phyloP scores from a whole-genome alignment of 768 basidiomycete species.

The Plicaturopsis crispa region DNA sequence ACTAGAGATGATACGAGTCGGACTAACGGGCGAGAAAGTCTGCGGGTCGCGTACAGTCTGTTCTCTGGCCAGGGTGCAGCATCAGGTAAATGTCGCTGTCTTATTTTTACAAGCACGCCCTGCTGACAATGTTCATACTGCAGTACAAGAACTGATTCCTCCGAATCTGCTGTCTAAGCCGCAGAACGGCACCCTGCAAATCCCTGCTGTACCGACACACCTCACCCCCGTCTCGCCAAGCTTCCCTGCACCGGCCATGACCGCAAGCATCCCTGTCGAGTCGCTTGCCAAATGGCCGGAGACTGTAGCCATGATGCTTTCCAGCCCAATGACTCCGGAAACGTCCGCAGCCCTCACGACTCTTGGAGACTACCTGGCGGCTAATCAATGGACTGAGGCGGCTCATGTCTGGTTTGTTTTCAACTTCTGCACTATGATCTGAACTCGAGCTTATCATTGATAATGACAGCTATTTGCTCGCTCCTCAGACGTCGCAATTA shows the following conservation, averaged over 20 bases:
- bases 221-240: conserved; percentile 60
- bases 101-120: conserved; percentile 2
- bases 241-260: conserved; percentile 37
- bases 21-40: conserved; percentile 55
- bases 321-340: conserved; percentile 61
- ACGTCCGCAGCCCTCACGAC: conserved; percentile 70
- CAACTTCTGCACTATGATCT: not conserved
- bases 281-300: conserved; percentile 78
- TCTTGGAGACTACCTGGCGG: conserved; percentile 75
- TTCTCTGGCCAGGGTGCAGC: conserved; percentile 78
- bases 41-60: conserved; percentile 76
- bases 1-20: conserved; percentile 21
- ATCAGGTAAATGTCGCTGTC: conserved; percentile 43
- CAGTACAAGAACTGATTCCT: conserved; percentile 73
- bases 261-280: conserved; percentile 48
- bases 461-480: conserved; percentile 67
- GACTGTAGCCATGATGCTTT: conserved; percentile 75
- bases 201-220: conserved; percentile 23
- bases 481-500: conserved; percentile 71
- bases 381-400: conserved; percentile 71
- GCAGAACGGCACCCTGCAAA: conserved; percentile 30
- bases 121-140: conserved; percentile 4
- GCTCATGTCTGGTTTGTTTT: conserved; percentile 82
- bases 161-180: conserved; percentile 40
- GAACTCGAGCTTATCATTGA: not conserved